Conservation (phyloP, 179 eudicot species). For the Patellifolia procumbens region DNA sequence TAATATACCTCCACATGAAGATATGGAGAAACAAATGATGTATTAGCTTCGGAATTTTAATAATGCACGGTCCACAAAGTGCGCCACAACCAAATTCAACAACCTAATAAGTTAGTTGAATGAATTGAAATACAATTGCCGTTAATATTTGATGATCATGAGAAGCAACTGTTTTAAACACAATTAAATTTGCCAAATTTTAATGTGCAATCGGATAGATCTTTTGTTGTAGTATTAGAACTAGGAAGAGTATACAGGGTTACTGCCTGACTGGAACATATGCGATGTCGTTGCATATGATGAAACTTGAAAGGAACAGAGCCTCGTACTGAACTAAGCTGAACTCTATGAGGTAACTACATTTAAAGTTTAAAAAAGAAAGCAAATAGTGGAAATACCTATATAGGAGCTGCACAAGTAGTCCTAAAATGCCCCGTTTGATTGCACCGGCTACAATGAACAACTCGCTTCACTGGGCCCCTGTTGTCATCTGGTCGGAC, state of each 20-base stretch:
- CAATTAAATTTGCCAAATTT: no score
- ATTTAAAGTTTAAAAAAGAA: no score
- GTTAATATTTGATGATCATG: not conserved
- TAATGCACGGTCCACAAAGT: no score
- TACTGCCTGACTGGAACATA: conserved; percentile 10
- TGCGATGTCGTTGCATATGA: not conserved
- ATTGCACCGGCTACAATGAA: conserved; percentile 82
- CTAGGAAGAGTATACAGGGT: not conserved
- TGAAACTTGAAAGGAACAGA: not conserved
- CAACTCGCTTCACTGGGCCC: conserved; percentile 61
- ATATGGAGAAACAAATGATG: not conserved
- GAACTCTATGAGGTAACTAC: not conserved
- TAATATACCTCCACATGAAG: not conserved
- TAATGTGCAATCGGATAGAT: not conserved
- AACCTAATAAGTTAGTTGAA: no score
- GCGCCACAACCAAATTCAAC: no score
- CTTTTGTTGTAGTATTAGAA: conserved; percentile 3
- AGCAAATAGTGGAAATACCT: conserved; percentile 3
- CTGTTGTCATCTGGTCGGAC: conserved; percentile 55
- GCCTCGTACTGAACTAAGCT: conserved; percentile 4
- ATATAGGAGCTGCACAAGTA: conserved; percentile 76
- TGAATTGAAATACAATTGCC: no score
- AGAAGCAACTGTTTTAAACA: not conserved
- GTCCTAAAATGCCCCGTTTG: conserved; percentile 88
- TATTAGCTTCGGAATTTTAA: no score